A percentile compares a stretch with the other conserved stretches of the same genome.
phyloP scores from a whole-genome alignment of 768 basidiomycete species.

The Rhizopogon vinicolor region DNA sequence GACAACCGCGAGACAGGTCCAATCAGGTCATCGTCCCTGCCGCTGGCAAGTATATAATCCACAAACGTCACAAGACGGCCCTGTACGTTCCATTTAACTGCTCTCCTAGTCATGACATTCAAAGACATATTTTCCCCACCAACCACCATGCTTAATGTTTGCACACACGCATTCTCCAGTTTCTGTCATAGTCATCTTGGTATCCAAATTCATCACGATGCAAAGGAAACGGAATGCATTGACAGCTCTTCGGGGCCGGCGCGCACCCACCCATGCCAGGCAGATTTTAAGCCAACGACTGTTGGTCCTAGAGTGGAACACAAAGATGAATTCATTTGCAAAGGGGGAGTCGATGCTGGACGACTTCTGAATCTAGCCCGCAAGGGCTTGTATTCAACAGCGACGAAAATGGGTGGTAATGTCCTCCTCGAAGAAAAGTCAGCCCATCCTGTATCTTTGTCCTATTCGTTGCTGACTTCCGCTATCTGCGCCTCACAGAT shows the following conservation, averaged over 20 bases:
- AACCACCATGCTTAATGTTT: conserved; percentile 22
- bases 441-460: conserved; percentile 15
- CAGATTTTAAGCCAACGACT: conserved; percentile 17
- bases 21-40: not conserved
- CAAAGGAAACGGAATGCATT: conserved; percentile 17
- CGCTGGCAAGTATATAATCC: not conserved
- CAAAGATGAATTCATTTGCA: conserved; percentile 30
- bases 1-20: not conserved
- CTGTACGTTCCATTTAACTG: not conserved
- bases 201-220: conserved; percentile 15
- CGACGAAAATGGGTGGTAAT: conserved; percentile 31
- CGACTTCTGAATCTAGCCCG: conserved; percentile 30
- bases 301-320: conserved; percentile 31
- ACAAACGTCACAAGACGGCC: not conserved
- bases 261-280: conserved; percentile 19
- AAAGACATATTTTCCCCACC: conserved; percentile 10
- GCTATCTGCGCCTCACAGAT: conserved; percentile 19
- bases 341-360: conserved; percentile 30
- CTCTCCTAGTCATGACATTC: not conserved
- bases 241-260: conserved; percentile 32
- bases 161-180: conserved; percentile 17
- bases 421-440: conserved; percentile 33
- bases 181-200: conserved; percentile 16
- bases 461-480: conserved; percentile 11
- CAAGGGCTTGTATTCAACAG: conserved; percentile 26